phyloP scores from a whole-genome alignment of 805 yeast species.

The Saccharomycopsis amapae region DNA sequence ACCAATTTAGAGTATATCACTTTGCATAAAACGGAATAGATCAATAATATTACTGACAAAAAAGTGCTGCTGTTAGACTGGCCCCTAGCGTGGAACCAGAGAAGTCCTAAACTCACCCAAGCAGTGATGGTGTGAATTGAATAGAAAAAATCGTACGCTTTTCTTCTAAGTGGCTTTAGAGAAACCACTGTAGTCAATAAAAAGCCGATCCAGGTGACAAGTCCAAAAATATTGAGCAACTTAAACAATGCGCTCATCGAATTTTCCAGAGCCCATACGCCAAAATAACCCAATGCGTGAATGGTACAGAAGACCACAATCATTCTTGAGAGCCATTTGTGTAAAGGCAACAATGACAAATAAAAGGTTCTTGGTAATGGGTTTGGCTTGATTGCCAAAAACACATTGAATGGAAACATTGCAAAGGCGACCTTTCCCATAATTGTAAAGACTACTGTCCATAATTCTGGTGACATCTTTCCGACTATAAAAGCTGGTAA shows the following conservation, averaged over 20 bases:
- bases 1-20: not conserved
- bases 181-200: constrained; percentile 38
- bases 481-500: too few relatives aligned
- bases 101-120: constrained; percentile 37
- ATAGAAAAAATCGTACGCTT: constrained; percentile 48
- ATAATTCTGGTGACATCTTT: too few relatives aligned
- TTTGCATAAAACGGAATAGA: constrained; percentile 33
- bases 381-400: constrained; percentile 51
- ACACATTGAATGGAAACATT: constrained; percentile 50
- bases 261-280: constrained; percentile 40
- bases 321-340: constrained; percentile 65
- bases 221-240: constrained; percentile 45
- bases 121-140: constrained; percentile 47
- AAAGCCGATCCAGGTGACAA: constrained; percentile 34
- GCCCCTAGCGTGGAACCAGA: constrained; percentile 64
- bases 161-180: constrained; percentile 41
- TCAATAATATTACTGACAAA: constrained; percentile 28
- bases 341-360: constrained; percentile 47
- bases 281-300: constrained; percentile 48
- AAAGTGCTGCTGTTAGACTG: constrained; percentile 39
- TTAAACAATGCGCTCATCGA: constrained; percentile 29
- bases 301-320: constrained; percentile 38
- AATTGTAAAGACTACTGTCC: too few relatives aligned
- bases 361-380: constrained; percentile 43
- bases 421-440: constrained; percentile 60